Evolutionary conservation across 805 yeast species (phyloP), one percentile per base, ranked within the genome.

Genomic region (Scheffersomyces coipomensis): DNA sequence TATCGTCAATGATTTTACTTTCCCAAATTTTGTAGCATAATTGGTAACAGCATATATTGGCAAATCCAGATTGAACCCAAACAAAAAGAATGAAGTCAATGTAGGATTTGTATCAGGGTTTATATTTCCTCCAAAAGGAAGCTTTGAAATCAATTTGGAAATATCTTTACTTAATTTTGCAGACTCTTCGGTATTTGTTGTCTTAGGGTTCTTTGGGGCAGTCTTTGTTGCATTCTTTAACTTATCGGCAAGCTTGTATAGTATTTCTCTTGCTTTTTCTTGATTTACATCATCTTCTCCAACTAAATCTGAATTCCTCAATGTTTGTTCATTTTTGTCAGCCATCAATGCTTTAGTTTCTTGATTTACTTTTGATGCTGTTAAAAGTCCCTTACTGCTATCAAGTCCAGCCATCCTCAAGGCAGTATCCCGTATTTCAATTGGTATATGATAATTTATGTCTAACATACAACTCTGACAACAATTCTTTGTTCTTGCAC

Each of bases 391-490:
- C 15, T 43, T 42, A 27, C 18, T 13, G 12, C 34, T 50, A 12
- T 49, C 70, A 12, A 72, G 65, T 12, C 82, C 83, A 2, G 90
- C 83, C 73, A 88, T 71, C 49, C 81, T 79, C 51, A 89, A 59
- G 3, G 96, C 86, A 1, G 88, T 81, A 52, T 90, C 97, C 47
- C 97, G 69, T 5, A 88, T 64, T 9, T 81, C 78, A 13, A 88
- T 57, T 0, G 96, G 88, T n/a, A 93, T 78, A 3, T 89, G 87
- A 64, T 81, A 86, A 21, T 83, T 78, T 30, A 90, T 64, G 63
- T 91, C 98, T 24, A 85, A 59, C 78, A 88, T 76, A 59, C 99
- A 91, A 18, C 81, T 66, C 58, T 93, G 98, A 56, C 99, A 91
- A 51, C 95, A 84, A 62, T 87, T 84, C 43, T 83, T 75, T 32